Base-by-base conservation (phyloP, 805 yeast genomes). In the Phaffomyces thermotolerans region DNA sequence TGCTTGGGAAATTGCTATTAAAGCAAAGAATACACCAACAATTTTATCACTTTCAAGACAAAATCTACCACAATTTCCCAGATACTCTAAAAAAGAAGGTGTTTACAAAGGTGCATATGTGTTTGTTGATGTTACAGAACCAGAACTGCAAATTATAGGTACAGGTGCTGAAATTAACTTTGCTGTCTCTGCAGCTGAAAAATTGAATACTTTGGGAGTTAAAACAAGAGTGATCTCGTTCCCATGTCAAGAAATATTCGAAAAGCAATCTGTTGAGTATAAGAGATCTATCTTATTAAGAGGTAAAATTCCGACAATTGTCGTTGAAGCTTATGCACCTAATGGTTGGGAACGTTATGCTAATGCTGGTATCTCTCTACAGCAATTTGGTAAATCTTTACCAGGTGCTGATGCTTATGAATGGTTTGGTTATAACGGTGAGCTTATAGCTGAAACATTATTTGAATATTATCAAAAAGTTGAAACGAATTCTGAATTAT, bases 351-450 rank as follows among this genome's bases (percentile, higher is more conserved):
- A 82, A 58, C 85, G 81, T 69, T 93, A 89, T 75, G 79, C 97
- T 47, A 99, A 93, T 73, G 95, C 85, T 74, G 95, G 89, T 68
- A 87, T 91, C 60, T 96, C 97, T 71, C 75, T 93, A 62, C 80
- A 88, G 79, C 80, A 87, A 73, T 93, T 93, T 65, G 99, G 99
- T 78, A 93, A 90, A 50, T 89, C 97, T 48, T 98, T 95, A 66
- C 84, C 86, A 66, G 93, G 83, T 63, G 68, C 69, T 46, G 87
- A 84, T 52, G 76, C 90, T 50, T 93, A 81, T 82, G 78, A 86
- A 69, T 71, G 62, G 73, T 86, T 91, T 58, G 96, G 78, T 54
- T 93, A 93, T 76, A 89, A 95, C 44, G 83, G 91, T 51, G 96
- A 87, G 65, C 96, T 95, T 55, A 74, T 93, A 66, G 91, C 95